Percentiles rank a stretch among this genome's conserved stretches.
Evolutionary conservation across 345 rosid genomes (phyloP).

Genomic region (Barbarea vulgaris): DNA sequence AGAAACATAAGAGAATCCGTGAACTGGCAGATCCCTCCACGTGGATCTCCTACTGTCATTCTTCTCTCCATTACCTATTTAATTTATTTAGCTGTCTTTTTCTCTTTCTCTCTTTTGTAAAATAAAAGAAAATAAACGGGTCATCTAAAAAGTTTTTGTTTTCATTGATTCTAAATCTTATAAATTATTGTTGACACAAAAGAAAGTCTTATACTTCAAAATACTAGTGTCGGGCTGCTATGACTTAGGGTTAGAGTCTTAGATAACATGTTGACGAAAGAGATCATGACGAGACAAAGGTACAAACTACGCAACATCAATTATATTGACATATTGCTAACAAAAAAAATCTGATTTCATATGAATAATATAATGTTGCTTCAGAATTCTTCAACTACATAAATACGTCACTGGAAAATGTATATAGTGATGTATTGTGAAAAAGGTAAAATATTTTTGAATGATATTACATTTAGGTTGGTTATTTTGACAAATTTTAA

Average conservation of each 20-base stretch:
- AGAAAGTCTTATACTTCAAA: not conserved
- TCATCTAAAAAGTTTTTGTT: not conserved
- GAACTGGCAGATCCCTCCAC: conserved; percentile 43
- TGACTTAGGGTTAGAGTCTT: not conserved
- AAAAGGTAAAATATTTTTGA: not conserved
- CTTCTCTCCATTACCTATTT: not conserved
- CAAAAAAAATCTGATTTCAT: not conserved
- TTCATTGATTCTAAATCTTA: not conserved
- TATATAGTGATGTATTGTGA: not conserved
- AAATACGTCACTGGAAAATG: not conserved
- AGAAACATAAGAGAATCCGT: conserved; percentile 35
- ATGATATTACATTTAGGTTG: not conserved
- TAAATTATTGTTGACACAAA: not conserved
- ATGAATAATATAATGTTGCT: not conserved
- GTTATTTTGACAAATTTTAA: not conserved
- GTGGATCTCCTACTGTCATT: conserved; percentile 28
- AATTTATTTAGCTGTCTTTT: not conserved
- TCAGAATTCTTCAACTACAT: not conserved
- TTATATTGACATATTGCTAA: not conserved
- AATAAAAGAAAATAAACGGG: not conserved
- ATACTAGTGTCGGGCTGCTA: not conserved
- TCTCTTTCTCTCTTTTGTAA: not conserved
- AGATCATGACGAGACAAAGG: not conserved
- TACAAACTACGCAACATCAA: not conserved
- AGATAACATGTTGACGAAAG: not conserved